These are phyloP conservation scores for Chalaropsis thielavioides DNA, from an alignment of 2,329 filamentous ascomycete genomes.

Conservation along the genomic window DNA sequence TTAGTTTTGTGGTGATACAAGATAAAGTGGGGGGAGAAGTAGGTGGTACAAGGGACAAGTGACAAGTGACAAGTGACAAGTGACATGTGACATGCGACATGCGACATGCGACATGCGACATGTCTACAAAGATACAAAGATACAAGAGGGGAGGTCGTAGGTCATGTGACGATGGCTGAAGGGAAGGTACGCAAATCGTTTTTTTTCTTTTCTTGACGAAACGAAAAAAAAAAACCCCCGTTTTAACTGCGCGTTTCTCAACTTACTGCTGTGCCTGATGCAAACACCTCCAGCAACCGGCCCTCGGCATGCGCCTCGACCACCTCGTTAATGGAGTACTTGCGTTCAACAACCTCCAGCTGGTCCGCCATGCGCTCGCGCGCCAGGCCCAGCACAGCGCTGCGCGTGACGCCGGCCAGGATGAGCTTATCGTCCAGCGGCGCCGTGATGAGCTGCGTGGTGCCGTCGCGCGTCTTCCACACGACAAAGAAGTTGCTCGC, in stretches of 20 bases:
- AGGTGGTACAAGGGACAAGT: no score
- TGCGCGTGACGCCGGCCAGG: conserved; percentile 74
- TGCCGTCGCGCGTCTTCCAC: conserved; percentile 50
- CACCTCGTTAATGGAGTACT: conserved; percentile 70
- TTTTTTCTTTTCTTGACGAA: no score
- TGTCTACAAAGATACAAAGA: no score
- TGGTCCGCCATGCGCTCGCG: conserved; percentile 44
- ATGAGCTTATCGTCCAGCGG: conserved; percentile 73
- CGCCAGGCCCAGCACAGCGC: conserved; percentile 62
- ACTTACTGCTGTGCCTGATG: conserved; percentile 70
- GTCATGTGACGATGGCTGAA: background rate
- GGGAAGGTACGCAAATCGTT: background rate
- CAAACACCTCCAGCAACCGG: conserved; percentile 70
- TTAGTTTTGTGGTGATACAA: conserved; percentile 18
- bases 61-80: no score
- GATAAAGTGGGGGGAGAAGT: no score
- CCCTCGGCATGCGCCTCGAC: conserved; percentile 58
- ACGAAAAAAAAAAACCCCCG: no score
- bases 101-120: no score
- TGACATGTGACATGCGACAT: no score
- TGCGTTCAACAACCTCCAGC: conserved; percentile 62
- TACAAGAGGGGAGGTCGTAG: background rate
- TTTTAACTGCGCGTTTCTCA: background rate
- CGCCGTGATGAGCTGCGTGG: conserved; percentile 62
- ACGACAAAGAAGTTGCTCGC: conserved; percentile 87